Evolutionary conservation across 805 yeast genomes (phyloP).

Genomic region (Yarrowia sp.): DNA sequence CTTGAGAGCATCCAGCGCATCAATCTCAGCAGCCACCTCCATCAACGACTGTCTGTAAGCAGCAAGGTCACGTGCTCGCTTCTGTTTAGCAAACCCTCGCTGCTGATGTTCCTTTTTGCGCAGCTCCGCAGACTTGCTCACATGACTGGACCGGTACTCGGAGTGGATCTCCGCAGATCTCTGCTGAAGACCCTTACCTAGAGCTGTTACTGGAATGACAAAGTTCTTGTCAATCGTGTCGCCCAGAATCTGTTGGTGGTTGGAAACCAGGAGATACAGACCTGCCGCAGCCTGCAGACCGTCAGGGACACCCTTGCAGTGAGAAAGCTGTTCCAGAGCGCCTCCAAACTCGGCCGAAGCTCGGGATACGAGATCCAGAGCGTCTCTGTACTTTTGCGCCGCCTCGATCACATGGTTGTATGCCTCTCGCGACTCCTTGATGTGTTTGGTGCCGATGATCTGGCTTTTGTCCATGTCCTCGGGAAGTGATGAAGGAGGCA

Average conservation of each 20-base stretch:
- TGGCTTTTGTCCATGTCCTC: constrained; percentile 2
- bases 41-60: constrained; percentile 63
- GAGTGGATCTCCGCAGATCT: constrained; percentile 49
- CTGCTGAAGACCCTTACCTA: constrained; percentile 45
- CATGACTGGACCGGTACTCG: constrained; percentile 52
- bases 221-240: constrained; percentile 54
- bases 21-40: constrained; percentile 68
- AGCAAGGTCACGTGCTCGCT: constrained; percentile 58
- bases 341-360: constrained; percentile 71
- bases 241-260: constrained; percentile 70
- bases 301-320: constrained; percentile 48
- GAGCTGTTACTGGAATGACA: constrained; percentile 49
- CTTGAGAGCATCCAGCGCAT: constrained; percentile 71
- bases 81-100: constrained; percentile 53
- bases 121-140: constrained; percentile 50
- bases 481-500: not conserved
- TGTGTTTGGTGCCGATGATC: constrained; percentile 10
- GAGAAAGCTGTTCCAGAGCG: constrained; percentile 62
- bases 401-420: constrained; percentile 37
- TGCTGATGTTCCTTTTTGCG: constrained; percentile 61
- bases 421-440: constrained; percentile 20
- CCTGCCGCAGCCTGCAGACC: constrained; percentile 41
- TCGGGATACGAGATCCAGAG: constrained; percentile 48
- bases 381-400: constrained; percentile 46
- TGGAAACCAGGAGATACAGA: constrained; percentile 67